Base-by-base conservation (phyloP, 2,329 filamentous ascomycete genomes). In the Colletotrichum nymphaeae region DNA sequence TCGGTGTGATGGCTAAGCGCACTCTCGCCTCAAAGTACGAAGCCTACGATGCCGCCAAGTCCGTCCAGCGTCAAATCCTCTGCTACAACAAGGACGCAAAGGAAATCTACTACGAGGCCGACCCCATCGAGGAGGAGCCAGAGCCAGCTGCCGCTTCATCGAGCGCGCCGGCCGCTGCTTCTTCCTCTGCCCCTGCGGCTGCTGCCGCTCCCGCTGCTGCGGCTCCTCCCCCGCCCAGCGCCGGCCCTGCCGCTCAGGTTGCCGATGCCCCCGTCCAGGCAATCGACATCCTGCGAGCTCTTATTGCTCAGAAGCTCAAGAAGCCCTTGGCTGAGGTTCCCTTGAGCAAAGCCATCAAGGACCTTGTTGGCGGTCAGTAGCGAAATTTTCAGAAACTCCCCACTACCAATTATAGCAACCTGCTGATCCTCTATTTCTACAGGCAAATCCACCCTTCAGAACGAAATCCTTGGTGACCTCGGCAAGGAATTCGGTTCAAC, bases 21-120 rank as follows among this genome's bases (percentile, higher is more conserved):
- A 99, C 97, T 67, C 86, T 99, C 75, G 95, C 95, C 74, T 95
- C 95, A 81, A 98, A 98, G 86, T 99, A 98, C 84, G 97, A 99
- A 88, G 95, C 96, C 76, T 98, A 98, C 85, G 97, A 99, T 85
- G 97, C 97, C 69, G 97, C 97, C 75, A 96, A 96, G 80, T 98
- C 96, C 8, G 93, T 98, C 56, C 95, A 98, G 86, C 92, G 97
- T 83, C 96, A 98, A 84, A 98, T 99, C 82, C 91, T 99, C 70
- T 98, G 97, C 88, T 99, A 98, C 88, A 98, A 98, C 89, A 99
- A 99, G 85, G 97, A 99, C 81, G 94, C 95, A 69, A 98, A 98
- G 84, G 97, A 99, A 84, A 99, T 99, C 77, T 99, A 99, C 88
- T 99, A 99, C 85, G 96, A 98, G 81, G 95, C 97, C 57, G 97